Evolutionary conservation across 768 basidiomycete genomes (phyloP).

Genomic region (Omphalotus guepiniiformis): DNA sequence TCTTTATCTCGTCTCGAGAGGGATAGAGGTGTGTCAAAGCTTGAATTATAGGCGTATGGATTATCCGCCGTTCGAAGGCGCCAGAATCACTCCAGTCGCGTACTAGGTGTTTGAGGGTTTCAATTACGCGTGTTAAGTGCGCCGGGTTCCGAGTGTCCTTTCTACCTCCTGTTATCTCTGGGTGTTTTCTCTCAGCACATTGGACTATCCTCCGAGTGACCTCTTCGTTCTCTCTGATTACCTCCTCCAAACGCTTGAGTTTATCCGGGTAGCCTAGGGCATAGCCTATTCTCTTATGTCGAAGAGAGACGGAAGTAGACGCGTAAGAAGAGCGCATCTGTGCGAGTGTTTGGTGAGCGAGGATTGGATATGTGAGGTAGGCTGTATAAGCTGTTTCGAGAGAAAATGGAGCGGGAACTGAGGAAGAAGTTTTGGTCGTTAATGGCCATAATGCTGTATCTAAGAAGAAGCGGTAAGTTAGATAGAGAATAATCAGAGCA

Average conservation of each 20-base stretch:
- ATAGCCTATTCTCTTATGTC: slow-evolving; percentile 45
- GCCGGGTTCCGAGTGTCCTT: slow-evolving; percentile 14
- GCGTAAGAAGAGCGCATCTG: slow-evolving; percentile 40
- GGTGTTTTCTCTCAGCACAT: slow-evolving; percentile 23
- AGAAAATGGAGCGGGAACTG: slow-evolving; percentile 45
- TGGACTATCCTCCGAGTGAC: slow-evolving; percentile 39
- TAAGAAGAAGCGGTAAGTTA: too few relatives aligned
- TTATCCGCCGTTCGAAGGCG: slow-evolving; percentile 43
- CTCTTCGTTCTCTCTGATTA: slow-evolving; percentile 22
- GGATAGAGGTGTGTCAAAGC: slow-evolving; percentile 27
- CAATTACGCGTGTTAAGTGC: slow-evolving; percentile 48
- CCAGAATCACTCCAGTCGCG: slow-evolving; percentile 69
- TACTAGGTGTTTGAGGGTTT: slow-evolving; percentile 64
- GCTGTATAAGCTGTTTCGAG: slow-evolving; percentile 38
- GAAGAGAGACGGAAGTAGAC: slow-evolving; percentile 39
- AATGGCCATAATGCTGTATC: too few relatives aligned
- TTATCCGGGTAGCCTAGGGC: slow-evolving; percentile 53
- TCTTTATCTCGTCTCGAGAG: slow-evolving; percentile 23
- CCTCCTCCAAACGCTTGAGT: slow-evolving; percentile 36
- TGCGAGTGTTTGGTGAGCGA: slow-evolving; percentile 38
- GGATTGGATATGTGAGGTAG: slow-evolving; percentile 37
- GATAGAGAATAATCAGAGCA: too few relatives aligned
- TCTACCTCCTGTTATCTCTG: slow-evolving; percentile 8
- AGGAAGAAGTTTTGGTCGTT: too few relatives aligned
- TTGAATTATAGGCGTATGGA: slow-evolving; percentile 54